Evolutionary conservation across 148 eudicot species (phyloP).

Genomic region (Agrostemma githago): DNA sequence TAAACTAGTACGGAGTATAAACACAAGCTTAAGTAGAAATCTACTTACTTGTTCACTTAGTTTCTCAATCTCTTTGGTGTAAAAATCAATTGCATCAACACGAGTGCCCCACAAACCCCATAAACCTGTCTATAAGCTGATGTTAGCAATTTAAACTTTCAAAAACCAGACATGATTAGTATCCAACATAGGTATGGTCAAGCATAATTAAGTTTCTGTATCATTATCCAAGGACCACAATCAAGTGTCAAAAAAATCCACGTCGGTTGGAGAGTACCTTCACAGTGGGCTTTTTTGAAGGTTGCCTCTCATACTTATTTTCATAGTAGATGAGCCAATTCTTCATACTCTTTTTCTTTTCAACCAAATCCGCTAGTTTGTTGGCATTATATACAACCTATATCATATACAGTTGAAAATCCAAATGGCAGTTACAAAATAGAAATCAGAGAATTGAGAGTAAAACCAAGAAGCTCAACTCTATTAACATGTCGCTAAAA

Average conservation of each 20-base stretch:
- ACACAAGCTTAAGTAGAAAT: neutral
- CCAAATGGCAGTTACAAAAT: neutral
- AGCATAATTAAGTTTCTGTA: neutral
- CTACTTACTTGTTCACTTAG: slow-evolving; percentile 56
- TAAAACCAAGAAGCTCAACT: neutral
- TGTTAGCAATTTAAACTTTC: slow-evolving; percentile 5
- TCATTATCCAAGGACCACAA: neutral
- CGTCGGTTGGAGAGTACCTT: slow-evolving; percentile 48
- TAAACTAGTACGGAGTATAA: too few relatives aligned
- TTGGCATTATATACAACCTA: slow-evolving; percentile 91
- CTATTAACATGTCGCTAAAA: neutral
- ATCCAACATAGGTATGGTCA: neutral
- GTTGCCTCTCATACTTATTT: slow-evolving; percentile 68
- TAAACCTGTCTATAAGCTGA: slow-evolving; percentile 76
- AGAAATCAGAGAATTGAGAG: neutral
- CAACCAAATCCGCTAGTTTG: slow-evolving; percentile 73
- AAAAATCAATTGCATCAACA: slow-evolving; percentile 81
- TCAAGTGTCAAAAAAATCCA: neutral
- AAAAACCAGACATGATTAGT: neutral
- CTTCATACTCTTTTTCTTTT: slow-evolving; percentile 54
- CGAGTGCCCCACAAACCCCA: slow-evolving; percentile 87
- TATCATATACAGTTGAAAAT: neutral
- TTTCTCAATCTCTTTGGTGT: slow-evolving; percentile 62
- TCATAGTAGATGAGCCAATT: slow-evolving; percentile 78
- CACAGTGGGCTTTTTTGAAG: slow-evolving; percentile 48